Evolutionary conservation across 139 green algal genomes (phyloP), one percentile per base, ranked within the genome.

Genomic region (Tetratostichococcus sp.): DNA sequence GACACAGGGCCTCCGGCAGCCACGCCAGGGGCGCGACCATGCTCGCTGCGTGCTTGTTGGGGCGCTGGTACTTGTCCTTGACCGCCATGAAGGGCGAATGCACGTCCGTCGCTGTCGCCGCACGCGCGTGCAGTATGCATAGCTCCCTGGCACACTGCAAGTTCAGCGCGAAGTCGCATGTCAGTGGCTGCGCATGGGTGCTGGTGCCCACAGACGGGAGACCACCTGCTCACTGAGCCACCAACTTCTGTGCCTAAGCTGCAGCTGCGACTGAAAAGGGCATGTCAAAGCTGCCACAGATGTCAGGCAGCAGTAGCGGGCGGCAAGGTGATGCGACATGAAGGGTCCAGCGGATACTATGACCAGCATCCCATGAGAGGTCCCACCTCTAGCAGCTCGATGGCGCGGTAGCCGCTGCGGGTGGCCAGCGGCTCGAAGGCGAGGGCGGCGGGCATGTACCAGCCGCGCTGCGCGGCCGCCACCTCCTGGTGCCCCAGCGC

Each of bases 401-500:
- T 4, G 62, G 62, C 62, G 62, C 62, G n/a, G 62, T 35, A 68
- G 28, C 62, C 50, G 50, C 17, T 28, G 50, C 50, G 50, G 50
- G 50, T 17, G 22, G 50, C 50, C 2, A 62, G 50, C 50, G 50
- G 50, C 50, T 8, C 19, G 19, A 62, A 62, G 11, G 50, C 50
- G 11, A 17, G 11, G 19, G 50, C 22, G 14, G 50, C 62, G 2
- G 62, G 30, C 25, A 68, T 33, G 28, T 35, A 23, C 62, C 8
- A 23, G 26, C n/a, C 62, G 62, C 62, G 26, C 4, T 19, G 26
- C 62, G 30, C n/a, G 2, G 28, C 25, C 2, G n/a, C 28, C 62
- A 68, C 3, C 28, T 68, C 28, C 28, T 68, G 28, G 70, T 80
- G 75, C 19, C 75, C 31, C 65, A 78, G 66, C 17, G 75, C 71